These are phyloP conservation scores for Tribonema minus DNA, from an alignment of 108 stramenopile genomes.

Conservation along the genomic window DNA sequence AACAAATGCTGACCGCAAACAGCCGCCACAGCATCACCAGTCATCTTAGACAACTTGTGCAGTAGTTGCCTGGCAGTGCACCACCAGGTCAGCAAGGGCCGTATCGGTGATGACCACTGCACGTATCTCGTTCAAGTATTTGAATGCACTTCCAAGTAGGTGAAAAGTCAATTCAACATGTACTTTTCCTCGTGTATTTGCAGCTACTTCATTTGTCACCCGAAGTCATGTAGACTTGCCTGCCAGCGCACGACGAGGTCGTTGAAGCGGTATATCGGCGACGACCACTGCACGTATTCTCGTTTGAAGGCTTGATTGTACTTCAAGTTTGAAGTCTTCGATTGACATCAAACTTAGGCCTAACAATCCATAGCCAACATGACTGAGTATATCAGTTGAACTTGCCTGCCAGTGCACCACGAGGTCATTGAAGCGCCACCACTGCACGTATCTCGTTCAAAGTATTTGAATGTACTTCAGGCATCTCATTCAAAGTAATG, in stretches of 20 bases:
- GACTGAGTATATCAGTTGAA: background rate
- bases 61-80: background rate
- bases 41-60: too few relatives aligned
- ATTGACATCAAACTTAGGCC: too few relatives aligned
- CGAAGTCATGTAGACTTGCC: background rate
- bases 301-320: too few relatives aligned
- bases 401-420: background rate
- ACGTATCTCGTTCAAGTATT: too few relatives aligned
- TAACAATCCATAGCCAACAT: too few relatives aligned
- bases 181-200: too few relatives aligned
- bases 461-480: too few relatives aligned
- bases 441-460: background rate
- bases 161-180: background rate
- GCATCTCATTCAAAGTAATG: background rate
- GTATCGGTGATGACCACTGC: conserved; percentile 1
- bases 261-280: conserved; percentile 3
- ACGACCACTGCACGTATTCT: conserved; percentile 42
- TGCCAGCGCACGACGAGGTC: background rate
- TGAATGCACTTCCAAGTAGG: too few relatives aligned
- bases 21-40: too few relatives aligned
- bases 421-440: background rate
- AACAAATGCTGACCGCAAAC: too few relatives aligned
- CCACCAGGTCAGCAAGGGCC: background rate
- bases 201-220: too few relatives aligned
- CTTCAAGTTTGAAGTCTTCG: too few relatives aligned